Percentiles rank a stretch among this genome's conserved stretches.
Evolutionary conservation across 306 rosid genomes (phyloP).

Genomic region (Begonia masoniana): DNA sequence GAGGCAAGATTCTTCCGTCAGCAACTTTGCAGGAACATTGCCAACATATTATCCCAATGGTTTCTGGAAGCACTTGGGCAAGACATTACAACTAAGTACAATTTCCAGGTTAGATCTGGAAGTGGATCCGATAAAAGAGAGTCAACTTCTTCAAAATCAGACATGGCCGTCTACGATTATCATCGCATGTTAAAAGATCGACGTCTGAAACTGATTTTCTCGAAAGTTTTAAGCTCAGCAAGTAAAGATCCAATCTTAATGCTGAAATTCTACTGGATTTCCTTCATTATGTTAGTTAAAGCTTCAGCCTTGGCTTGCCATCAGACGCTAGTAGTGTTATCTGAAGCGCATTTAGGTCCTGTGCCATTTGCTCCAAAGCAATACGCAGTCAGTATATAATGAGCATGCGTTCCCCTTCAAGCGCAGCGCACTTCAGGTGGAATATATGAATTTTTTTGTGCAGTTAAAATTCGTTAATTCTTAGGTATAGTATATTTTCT

Average conservation of each 20-base stretch:
- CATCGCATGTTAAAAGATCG: constrained; percentile 9
- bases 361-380: constrained; percentile 37
- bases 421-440: no score
- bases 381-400: constrained; percentile 55
- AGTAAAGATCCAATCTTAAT: constrained; percentile 41
- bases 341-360: constrained; percentile 50
- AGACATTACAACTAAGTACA: constrained; percentile 21
- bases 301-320: constrained; percentile 73
- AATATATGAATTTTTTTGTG: no score
- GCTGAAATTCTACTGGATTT: constrained; percentile 61
- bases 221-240: constrained; percentile 41
- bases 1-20: constrained; percentile 56
- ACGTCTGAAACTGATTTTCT: constrained; percentile 61
- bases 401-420: background rate
- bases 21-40: constrained; percentile 46
- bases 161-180: constrained; percentile 41
- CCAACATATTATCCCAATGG: constrained; percentile 54
- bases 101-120: constrained; percentile 25
- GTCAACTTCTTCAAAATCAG: constrained; percentile 32
- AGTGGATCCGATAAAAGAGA: constrained; percentile 34
- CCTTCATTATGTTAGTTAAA: constrained; percentile 31
- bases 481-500: no score
- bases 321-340: constrained; percentile 34
- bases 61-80: constrained; percentile 33
- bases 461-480: no score